Percentiles rank a stretch among this genome's conserved stretches.
phyloP scores from a whole-genome alignment of 2,329 filamentous ascomycete genomes.

The Ophiostoma tasmaniense region DNA sequence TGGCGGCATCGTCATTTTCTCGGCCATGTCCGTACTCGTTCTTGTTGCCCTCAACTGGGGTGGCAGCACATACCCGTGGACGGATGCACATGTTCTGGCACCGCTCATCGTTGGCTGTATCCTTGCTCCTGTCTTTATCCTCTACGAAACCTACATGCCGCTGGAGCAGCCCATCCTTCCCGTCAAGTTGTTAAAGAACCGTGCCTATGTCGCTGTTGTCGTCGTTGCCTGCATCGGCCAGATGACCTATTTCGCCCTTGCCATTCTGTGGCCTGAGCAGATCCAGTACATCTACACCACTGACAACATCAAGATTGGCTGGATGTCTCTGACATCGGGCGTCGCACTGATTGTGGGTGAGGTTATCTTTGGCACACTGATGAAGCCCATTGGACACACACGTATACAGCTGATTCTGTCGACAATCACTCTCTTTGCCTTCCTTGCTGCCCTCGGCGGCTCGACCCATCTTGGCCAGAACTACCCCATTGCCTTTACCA shows the following conservation, averaged over 20 bases:
- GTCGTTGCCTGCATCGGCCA: conserved; percentile 30
- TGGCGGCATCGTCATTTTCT: conserved; percentile 38
- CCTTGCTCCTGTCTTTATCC: conserved; percentile 18
- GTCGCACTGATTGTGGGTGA: conserved; percentile 13
- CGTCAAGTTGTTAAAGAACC: background rate
- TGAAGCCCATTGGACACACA: conserved; percentile 13
- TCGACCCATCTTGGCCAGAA: conserved; percentile 14
- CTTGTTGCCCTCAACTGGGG: conserved; percentile 40
- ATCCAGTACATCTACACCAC: conserved; percentile 26
- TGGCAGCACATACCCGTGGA: conserved; percentile 35
- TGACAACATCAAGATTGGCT: conserved; percentile 16
- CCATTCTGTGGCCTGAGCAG: conserved; percentile 32
- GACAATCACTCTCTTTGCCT: conserved; percentile 9
- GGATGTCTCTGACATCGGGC: conserved; percentile 12
- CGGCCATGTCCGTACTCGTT: conserved; percentile 36
- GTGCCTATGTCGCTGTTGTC: conserved; percentile 24
- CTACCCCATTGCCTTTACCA: conserved; percentile 15
- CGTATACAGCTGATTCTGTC: conserved; percentile 15
- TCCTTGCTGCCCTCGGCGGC: conserved; percentile 15
- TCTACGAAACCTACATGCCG: background rate
- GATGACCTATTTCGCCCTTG: conserved; percentile 32
- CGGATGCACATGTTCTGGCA: conserved; percentile 28
- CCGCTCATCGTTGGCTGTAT: conserved; percentile 26
- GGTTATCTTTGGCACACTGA: conserved; percentile 6
- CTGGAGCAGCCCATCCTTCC: background rate